Base-by-base conservation (phyloP, 306 rosid genomes). In the Neltuma alba region DNA sequence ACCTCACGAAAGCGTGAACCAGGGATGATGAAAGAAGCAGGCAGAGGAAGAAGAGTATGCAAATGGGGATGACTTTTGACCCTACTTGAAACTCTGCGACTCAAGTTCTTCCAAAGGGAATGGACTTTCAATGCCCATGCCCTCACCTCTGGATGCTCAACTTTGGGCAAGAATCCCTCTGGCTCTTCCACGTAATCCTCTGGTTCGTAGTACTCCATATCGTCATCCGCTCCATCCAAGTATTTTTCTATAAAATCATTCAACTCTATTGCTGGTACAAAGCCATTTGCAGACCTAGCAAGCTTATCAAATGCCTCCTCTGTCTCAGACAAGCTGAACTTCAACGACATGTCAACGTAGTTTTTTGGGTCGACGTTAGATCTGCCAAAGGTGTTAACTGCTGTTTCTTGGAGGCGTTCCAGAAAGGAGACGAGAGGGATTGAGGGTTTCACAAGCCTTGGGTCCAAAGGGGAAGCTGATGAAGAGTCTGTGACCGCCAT, bases 1-100 rank as follows among this genome's bases (percentile, higher is more conserved):
- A 90, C 86, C 88, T 95, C 99, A 25, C 92, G 88, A 71, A 95
- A 95, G 31, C 97, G 79, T 0, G 98, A 91, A 5, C 99, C 99
- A 0, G 97, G 98, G 88, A 95, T 79, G 1, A 93, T 67, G 37
- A 68, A 45, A 7, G 84, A 78, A 72, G 28, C 42, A 0, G 89
- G 87, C 64, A 95, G 86, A 70, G 99, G 97, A 68, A 93, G 91
- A 72, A 93, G 70, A 25, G 99, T 93, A 79, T 91, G 92, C 7
- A 78, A 18, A 30, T 85, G 81, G 4, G 98, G 97, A n/a, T 66
- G 84, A 25, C 58, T 52, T 40, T 42, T 30, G 2, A 93, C 93
- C 67, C 63, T 72, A 50, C 40, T 42, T 6, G 90, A 87, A 13
- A 83, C 75, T 65, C 81, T 87, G 30, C 99, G 75, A 58, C 88